Conservation (phyloP, 305 asterid genomes). For the Withania somnifera region DNA sequence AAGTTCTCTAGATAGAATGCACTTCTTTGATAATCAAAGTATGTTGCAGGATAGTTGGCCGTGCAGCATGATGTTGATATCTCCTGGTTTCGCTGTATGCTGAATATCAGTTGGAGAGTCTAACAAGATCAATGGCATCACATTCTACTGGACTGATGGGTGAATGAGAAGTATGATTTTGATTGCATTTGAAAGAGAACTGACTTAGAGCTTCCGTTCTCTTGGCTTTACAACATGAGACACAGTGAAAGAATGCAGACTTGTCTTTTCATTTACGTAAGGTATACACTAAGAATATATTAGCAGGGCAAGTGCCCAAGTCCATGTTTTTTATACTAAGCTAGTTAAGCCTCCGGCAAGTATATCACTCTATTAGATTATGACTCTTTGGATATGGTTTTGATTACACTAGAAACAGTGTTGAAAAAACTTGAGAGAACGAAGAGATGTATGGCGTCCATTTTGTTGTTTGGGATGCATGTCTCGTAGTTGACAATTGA, state of each 20-base stretch:
- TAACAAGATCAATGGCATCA: background rate
- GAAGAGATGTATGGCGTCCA: background rate
- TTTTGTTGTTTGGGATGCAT: background rate
- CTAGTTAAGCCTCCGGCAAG: background rate
- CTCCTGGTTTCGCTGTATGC: background rate
- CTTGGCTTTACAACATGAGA: background rate
- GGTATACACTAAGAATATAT: background rate
- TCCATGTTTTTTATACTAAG: conserved; percentile 1
- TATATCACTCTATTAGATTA: background rate
- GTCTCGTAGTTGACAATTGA: background rate
- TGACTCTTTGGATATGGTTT: background rate
- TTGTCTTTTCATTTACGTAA: background rate
- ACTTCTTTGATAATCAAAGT: background rate
- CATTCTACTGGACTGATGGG: background rate
- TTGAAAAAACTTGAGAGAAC: background rate
- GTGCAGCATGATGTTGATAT: background rate
- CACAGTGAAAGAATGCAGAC: background rate
- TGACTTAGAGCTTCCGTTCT: background rate
- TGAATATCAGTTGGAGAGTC: background rate
- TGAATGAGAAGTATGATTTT: background rate
- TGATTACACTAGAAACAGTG: background rate
- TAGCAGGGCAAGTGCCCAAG: background rate
- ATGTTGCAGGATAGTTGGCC: background rate
- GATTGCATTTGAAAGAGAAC: background rate
- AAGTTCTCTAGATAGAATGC: background rate